Evolutionary conservation across 179 eudicot genomes (phyloP).

Genomic region (Vitellaria paradoxa): DNA sequence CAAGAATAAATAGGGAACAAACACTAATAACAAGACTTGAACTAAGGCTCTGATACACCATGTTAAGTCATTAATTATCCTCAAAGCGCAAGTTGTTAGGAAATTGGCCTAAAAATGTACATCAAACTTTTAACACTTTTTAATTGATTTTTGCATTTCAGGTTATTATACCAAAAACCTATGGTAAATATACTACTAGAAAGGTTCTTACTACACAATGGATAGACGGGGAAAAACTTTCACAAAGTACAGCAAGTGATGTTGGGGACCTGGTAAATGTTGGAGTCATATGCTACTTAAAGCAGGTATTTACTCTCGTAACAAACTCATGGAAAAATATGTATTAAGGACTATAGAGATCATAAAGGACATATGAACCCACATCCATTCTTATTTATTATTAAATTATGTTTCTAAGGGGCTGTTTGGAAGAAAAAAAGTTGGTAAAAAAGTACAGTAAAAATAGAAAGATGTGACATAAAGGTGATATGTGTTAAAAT

Average conservation of each 20-base stretch:
- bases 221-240: constrained; percentile 97
- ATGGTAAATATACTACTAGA: constrained; percentile 83
- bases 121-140: background rate
- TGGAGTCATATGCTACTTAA: constrained; percentile 98
- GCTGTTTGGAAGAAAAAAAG: too few relatives aligned
- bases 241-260: constrained; percentile 96
- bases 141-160: constrained; percentile 28
- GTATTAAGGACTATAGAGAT: too few relatives aligned
- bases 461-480: too few relatives aligned
- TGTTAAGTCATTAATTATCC: too few relatives aligned
- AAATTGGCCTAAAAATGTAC: too few relatives aligned
- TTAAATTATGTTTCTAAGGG: background rate
- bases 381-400: background rate
- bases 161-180: constrained; percentile 93
- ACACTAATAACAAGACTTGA: too few relatives aligned
- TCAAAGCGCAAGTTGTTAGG: too few relatives aligned
- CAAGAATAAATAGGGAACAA: too few relatives aligned
- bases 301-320: constrained; percentile 61
- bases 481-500: too few relatives aligned
- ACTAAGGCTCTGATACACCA: too few relatives aligned
- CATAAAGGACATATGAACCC: background rate
- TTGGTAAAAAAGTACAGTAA: too few relatives aligned
- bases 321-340: too few relatives aligned
- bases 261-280: constrained; percentile 97
- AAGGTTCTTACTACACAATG: constrained; percentile 96